Conservation (phyloP, 306 rosid genomes). For the Echinosophora koreensis region DNA sequence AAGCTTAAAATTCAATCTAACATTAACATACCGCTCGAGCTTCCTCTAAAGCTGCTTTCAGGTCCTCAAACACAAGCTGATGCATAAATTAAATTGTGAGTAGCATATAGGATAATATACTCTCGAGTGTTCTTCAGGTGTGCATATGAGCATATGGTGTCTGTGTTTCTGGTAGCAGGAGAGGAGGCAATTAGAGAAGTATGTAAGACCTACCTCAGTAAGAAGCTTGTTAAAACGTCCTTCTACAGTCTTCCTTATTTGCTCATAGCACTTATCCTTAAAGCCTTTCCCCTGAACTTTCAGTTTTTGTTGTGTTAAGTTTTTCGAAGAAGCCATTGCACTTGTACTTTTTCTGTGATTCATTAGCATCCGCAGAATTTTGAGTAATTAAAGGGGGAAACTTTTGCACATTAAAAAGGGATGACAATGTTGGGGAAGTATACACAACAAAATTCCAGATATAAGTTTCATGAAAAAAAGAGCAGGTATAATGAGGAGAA, state of each 20-base stretch:
- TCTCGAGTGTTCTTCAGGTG: conserved; percentile 21
- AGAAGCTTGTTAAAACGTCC: conserved; percentile 85
- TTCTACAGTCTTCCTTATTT: conserved; percentile 93
- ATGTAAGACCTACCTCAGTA: conserved; percentile 63
- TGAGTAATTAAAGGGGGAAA: conserved; percentile 2
- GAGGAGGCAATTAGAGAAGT: conserved; percentile 15
- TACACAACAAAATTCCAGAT: conserved; percentile 15
- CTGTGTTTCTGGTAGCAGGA: conserved; percentile 17
- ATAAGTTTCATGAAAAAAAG: conserved; percentile 36
- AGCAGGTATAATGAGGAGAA: conserved; percentile 28
- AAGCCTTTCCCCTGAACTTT: conserved; percentile 91
- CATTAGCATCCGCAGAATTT: conserved; percentile 40
- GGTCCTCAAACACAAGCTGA: conserved; percentile 89
- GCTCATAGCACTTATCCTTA: conserved; percentile 95
- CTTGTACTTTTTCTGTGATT: conserved; percentile 69
- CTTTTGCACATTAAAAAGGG: neutral
- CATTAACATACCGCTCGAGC: conserved; percentile 74
- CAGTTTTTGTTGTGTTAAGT: conserved; percentile 73
- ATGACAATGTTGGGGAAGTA: conserved; percentile 27
- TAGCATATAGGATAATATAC: conserved; percentile 7
- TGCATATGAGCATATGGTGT: conserved; percentile 6
- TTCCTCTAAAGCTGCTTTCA: conserved; percentile 95
- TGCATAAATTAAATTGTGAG: conserved; percentile 56
- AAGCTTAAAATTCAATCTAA: conserved; percentile 38
- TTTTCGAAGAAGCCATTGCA: conserved; percentile 68